Evolutionary conservation across 495 filamentous ascomycete genomes (phyloP).

Genomic region (Aspergillus coremiiformis): DNA sequence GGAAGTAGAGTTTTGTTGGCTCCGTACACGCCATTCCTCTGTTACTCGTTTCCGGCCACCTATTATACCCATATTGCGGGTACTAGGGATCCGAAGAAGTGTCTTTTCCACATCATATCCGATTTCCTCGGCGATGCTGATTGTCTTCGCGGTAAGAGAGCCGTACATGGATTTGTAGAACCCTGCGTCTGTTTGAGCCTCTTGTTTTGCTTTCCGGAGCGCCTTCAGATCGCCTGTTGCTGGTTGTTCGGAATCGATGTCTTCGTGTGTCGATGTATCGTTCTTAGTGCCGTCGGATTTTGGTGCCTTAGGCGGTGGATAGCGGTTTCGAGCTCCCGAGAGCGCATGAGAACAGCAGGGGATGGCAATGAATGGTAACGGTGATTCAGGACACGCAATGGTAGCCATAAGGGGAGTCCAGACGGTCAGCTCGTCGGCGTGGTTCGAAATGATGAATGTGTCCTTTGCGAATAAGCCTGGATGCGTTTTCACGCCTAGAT

Average conservation of each 20-base stretch:
- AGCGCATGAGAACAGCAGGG: constrained; percentile 92
- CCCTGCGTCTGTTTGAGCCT: constrained; percentile 29
- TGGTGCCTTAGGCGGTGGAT: constrained; percentile 42
- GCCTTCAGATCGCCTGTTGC: constrained; percentile 35
- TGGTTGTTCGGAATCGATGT: neutral
- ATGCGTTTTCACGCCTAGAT: constrained; percentile 41
- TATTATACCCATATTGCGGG: constrained; percentile 73
- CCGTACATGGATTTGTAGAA: constrained; percentile 57
- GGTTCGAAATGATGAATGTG: constrained; percentile 93
- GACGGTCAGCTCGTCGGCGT: constrained; percentile 88
- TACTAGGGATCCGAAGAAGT: constrained; percentile 80
- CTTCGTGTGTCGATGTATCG: neutral
- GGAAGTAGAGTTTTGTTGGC: neutral
- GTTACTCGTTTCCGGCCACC: constrained; percentile 41
- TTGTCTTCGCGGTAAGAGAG: constrained; percentile 63
- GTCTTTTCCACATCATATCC: constrained; percentile 75
- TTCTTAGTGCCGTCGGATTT: neutral
- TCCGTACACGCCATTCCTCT: constrained; percentile 12
- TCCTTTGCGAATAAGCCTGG: constrained; percentile 63
- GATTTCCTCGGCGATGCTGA: constrained; percentile 55
- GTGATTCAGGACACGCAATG: constrained; percentile 48
- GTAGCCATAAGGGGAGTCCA: constrained; percentile 90
- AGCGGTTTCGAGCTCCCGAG: constrained; percentile 63
- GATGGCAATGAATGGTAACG: constrained; percentile 73
- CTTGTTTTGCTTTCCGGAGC: constrained; percentile 28